These are phyloP conservation scores for Ophiostoma quercus DNA, from an alignment of 2,329 filamentous ascomycete genomes.

Conservation along the genomic window DNA sequence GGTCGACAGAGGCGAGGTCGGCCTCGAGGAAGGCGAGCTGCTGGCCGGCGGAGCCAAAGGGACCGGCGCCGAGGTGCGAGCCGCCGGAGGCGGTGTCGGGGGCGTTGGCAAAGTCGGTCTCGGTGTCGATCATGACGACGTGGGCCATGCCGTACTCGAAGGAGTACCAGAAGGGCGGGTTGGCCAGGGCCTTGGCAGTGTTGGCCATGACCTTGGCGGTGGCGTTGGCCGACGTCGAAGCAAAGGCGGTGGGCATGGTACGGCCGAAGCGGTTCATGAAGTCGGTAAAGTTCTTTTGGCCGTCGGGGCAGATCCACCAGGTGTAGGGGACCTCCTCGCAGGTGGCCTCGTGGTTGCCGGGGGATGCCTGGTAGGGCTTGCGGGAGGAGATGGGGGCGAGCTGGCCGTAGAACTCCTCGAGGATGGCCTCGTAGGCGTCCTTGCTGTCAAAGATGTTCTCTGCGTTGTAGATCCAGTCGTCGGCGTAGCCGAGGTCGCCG, in stretches of 20 bases:
- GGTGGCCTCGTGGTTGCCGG: conserved; percentile 56
- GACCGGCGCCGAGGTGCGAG: conserved; percentile 42
- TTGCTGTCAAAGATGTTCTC: conserved; percentile 66
- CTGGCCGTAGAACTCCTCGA: conserved; percentile 73
- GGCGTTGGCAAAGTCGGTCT: conserved; percentile 50
- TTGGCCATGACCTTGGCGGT: conserved; percentile 42
- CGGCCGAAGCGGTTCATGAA: conserved; percentile 51
- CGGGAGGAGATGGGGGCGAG: conserved; percentile 49
- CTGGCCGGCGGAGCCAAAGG: conserved; percentile 45
- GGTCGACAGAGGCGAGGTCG: conserved; percentile 53
- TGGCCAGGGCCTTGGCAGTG: conserved; percentile 41
- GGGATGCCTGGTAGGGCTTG: conserved; percentile 53
- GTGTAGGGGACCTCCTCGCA: conserved; percentile 43
- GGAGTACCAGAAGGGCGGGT: conserved; percentile 56
- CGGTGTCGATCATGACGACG: conserved; percentile 51
- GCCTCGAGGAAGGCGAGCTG: conserved; percentile 52
- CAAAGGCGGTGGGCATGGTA: conserved; percentile 48
- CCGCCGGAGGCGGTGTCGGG: conserved; percentile 38
- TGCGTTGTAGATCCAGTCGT: conserved; percentile 48
- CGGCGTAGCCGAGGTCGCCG: conserved; percentile 54
- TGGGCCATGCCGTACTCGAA: conserved; percentile 57
- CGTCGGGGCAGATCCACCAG: conserved; percentile 41
- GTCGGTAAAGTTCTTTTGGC: conserved; percentile 57
- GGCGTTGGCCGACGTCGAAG: conserved; percentile 42
- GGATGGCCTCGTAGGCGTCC: conserved; percentile 94